Evolutionary conservation across 192 early-diverging fungal species (phyloP).

Genomic region (Jimgerdemannia lactiflua): DNA sequence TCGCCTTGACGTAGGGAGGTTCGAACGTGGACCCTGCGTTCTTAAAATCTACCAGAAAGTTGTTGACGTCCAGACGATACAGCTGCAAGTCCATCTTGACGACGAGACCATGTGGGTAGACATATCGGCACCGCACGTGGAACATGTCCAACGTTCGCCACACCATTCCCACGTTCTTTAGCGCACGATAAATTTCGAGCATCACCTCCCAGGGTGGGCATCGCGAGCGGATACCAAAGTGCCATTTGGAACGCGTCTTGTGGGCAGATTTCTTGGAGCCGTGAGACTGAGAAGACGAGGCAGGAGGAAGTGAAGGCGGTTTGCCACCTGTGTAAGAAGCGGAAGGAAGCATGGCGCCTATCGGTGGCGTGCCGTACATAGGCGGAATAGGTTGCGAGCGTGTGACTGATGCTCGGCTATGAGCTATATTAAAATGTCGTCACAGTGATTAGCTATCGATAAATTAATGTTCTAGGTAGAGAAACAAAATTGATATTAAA

Average conservation of each 20-base stretch:
- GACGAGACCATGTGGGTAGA: slow-evolving; percentile 53
- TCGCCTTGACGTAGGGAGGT: not conserved
- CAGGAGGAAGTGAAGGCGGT: slow-evolving; percentile 12
- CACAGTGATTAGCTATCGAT: no score
- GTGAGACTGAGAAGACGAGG: not conserved
- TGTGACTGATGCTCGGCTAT: no score
- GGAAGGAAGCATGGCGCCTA: slow-evolving; percentile 17
- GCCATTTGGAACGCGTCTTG: slow-evolving; percentile 83
- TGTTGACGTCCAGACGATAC: slow-evolving; percentile 87
- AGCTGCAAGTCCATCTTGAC: slow-evolving; percentile 91
- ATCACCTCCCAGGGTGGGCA: slow-evolving; percentile 93
- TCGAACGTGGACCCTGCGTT: slow-evolving; percentile 53
- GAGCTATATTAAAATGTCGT: no score
- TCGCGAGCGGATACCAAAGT: slow-evolving; percentile 95
- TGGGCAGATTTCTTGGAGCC: slow-evolving; percentile 3
- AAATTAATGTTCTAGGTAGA: no score
- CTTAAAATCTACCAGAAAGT: slow-evolving; percentile 97
- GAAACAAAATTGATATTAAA: no score
- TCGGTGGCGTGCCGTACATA: slow-evolving; percentile 19
- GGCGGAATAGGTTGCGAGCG: no score
- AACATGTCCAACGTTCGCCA: slow-evolving; percentile 93
- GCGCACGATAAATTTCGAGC: slow-evolving; percentile 93
- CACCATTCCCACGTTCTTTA: slow-evolving; percentile 86
- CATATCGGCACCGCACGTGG: slow-evolving; percentile 76
- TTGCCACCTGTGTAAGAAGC: slow-evolving; percentile 13